Conservation (phyloP, 768 basidiomycete species). For the Boletus pseudopeckii region DNA sequence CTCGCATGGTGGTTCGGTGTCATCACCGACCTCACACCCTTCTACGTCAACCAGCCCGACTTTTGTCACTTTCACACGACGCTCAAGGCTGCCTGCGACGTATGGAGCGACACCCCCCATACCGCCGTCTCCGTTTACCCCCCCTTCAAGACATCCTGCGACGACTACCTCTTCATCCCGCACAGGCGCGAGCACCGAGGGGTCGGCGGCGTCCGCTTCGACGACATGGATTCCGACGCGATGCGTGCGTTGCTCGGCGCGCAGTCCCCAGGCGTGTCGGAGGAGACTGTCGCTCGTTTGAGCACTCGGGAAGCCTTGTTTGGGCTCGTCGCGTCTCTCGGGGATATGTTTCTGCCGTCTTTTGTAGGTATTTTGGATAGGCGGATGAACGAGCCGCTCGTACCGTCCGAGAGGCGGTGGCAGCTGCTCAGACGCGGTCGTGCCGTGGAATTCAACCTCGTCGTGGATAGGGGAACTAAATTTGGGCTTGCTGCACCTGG, state of each 20-base stretch:
- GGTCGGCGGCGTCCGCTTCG: slow-evolving; percentile 57
- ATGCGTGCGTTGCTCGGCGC: slow-evolving; percentile 25
- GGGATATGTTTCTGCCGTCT: slow-evolving; percentile 44
- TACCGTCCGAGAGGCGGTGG: slow-evolving; percentile 39
- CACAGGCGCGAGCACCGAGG: slow-evolving; percentile 52
- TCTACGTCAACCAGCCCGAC: slow-evolving; percentile 47
- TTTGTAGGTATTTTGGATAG: slow-evolving; percentile 44
- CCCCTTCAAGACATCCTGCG: slow-evolving; percentile 50
- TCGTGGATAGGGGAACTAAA: slow-evolving; percentile 67
- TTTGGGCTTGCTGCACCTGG: slow-evolving; percentile 62
- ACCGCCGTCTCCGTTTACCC: slow-evolving; percentile 34
- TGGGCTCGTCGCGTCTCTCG: slow-evolving; percentile 39
- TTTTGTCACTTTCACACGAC: slow-evolving; percentile 45
- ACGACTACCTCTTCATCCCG: slow-evolving; percentile 52
- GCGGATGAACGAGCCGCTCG: slow-evolving; percentile 31
- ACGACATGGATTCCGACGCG: slow-evolving; percentile 41
- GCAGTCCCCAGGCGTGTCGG: neutral
- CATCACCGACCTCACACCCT: slow-evolving; percentile 46
- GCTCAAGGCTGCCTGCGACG: slow-evolving; percentile 42
- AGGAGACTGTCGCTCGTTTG: slow-evolving; percentile 6
- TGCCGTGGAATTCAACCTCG: slow-evolving; percentile 61
- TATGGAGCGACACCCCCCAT: slow-evolving; percentile 29
- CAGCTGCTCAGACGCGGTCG: slow-evolving; percentile 50
- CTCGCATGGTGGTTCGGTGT: slow-evolving; percentile 29
- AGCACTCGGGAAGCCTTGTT: slow-evolving; percentile 40